These are phyloP conservation scores for Penicillium subrubescens DNA, from an alignment of 495 filamentous ascomycete species.

Conservation along the genomic window DNA sequence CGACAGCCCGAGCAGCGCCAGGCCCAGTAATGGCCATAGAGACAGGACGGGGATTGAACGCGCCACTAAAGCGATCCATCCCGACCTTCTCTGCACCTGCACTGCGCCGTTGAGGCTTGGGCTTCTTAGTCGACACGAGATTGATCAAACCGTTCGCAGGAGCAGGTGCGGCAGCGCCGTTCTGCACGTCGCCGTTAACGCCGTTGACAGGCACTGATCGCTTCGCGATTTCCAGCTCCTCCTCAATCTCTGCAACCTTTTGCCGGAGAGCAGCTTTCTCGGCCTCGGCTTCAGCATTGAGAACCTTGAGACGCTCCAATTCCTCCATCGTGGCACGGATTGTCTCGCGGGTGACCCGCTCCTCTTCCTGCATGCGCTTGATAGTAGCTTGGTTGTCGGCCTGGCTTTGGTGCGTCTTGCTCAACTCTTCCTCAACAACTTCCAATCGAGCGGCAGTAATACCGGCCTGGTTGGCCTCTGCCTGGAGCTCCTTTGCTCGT, in stretches of 20 bases:
- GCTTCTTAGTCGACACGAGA: conserved; percentile 94
- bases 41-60: conserved; percentile 91
- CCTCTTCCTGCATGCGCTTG: conserved; percentile 92
- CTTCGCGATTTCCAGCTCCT: conserved; percentile 87
- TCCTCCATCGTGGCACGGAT: conserved; percentile 75
- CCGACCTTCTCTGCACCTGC: conserved; percentile 86
- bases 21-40: conserved; percentile 84
- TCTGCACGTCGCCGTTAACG: conserved; percentile 66
- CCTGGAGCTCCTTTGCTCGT: conserved; percentile 88
- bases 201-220: conserved; percentile 58
- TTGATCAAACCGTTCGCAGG: conserved; percentile 85
- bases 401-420: conserved; percentile 80
- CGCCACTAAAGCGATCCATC: conserved; percentile 81
- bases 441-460: conserved; percentile 86
- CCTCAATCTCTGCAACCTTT: conserved; percentile 86
- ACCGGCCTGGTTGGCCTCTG: conserved; percentile 96
- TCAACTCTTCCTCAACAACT: conserved; percentile 93
- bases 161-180: conserved; percentile 59
- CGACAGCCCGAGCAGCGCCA: conserved; percentile 62
- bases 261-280: conserved; percentile 84
- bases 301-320: conserved; percentile 70
- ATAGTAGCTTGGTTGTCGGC: conserved; percentile 83
- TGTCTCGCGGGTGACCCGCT: conserved; percentile 75
- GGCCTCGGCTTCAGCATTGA: conserved; percentile 69
- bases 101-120: conserved; percentile 93